phyloP scores from a whole-genome alignment of 768 basidiomycete genomes.

The Pleurotus eryngii region DNA sequence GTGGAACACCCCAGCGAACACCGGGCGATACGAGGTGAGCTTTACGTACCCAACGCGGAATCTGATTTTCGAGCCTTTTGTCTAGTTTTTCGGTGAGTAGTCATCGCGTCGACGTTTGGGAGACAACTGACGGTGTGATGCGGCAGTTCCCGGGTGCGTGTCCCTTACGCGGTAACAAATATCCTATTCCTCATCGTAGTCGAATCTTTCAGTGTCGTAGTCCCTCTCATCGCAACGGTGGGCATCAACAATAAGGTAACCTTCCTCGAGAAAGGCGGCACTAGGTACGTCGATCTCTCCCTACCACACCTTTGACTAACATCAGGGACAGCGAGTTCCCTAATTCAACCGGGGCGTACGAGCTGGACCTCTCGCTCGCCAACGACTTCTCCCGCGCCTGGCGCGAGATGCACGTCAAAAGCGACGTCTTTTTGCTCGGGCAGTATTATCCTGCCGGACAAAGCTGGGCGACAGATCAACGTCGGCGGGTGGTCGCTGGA shows the following conservation, averaged over 20 bases:
- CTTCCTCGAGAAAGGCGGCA: too few relatives aligned
- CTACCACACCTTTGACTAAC: neutral
- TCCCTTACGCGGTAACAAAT: neutral
- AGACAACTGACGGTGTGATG: neutral
- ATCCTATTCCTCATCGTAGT: conserved; percentile 6
- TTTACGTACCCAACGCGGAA: neutral
- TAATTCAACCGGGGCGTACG: conserved; percentile 36
- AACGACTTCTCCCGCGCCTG: conserved; percentile 52
- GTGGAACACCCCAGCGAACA: conserved; percentile 66
- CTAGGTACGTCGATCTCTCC: too few relatives aligned
- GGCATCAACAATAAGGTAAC: too few relatives aligned
- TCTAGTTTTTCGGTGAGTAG: conserved; percentile 47
- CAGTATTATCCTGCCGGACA: conserved; percentile 72
- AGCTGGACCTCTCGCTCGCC: conserved; percentile 62
- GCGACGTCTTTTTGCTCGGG: conserved; percentile 82
- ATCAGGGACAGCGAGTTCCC: neutral
- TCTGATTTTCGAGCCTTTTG: neutral
- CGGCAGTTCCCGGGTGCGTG: conserved; percentile 45
- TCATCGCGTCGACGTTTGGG: neutral
- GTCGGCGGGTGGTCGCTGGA: conserved; percentile 69
- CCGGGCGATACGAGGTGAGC: conserved; percentile 67
- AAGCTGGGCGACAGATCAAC: conserved; percentile 60
- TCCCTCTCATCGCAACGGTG: too few relatives aligned
- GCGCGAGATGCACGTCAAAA: conserved; percentile 74
- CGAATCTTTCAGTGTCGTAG: conserved; percentile 51